A percentile compares a stretch with the other conserved stretches of the same genome.
phyloP scores from a whole-genome alignment of 495 filamentous ascomycete genomes.

The Hyaloscypha variabilis region DNA sequence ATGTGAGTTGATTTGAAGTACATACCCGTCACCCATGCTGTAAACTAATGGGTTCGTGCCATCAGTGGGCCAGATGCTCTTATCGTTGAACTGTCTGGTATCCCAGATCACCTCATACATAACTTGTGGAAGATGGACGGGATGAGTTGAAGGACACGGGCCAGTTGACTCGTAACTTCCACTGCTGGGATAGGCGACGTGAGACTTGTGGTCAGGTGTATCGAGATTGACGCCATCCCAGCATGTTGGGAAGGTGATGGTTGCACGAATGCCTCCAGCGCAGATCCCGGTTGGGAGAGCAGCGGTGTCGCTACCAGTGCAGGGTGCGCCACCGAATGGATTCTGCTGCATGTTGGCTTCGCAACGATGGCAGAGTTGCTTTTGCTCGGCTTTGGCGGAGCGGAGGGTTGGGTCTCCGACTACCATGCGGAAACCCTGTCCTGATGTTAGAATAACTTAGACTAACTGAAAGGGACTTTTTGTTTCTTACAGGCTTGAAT shows the following conservation, averaged over 20 bases:
- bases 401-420: constrained; percentile 9
- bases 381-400: background rate
- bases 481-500: too few species aligned
- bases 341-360: constrained; percentile 41
- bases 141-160: constrained; percentile 52
- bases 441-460: background rate
- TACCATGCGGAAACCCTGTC: constrained; percentile 9
- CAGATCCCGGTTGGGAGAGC: constrained; percentile 44
- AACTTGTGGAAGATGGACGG: constrained; percentile 55
- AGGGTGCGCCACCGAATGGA: constrained; percentile 54
- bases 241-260: constrained; percentile 61
- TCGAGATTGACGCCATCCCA: constrained; percentile 79
- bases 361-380: constrained; percentile 49
- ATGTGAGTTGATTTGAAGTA: constrained; percentile 7
- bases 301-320: constrained; percentile 50
- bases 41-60: constrained; percentile 48
- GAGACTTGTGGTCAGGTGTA: constrained; percentile 53
- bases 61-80: constrained; percentile 42
- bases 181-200: constrained; percentile 38
- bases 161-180: constrained; percentile 45
- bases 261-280: constrained; percentile 49
- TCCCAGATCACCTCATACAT: constrained; percentile 41
- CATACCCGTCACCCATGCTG: constrained; percentile 52
- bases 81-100: constrained; percentile 43
- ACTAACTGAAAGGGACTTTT: too few species aligned